Base-by-base conservation (phyloP, 2,329 filamentous ascomycete genomes). In the Aspergillus tubingensis region DNA sequence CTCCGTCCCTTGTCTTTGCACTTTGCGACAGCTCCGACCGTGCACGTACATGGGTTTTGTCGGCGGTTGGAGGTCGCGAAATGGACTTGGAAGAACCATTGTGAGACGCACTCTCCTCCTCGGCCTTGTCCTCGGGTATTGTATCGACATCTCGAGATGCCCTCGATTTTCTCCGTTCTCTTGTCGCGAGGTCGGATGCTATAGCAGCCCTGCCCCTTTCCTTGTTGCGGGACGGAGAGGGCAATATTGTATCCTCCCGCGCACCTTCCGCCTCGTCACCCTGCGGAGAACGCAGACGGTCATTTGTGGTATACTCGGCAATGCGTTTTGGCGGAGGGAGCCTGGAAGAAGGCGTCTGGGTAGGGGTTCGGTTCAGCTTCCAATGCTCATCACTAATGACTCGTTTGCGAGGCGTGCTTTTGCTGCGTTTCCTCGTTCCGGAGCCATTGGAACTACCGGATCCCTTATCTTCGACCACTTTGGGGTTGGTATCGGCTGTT, bases 351-450 rank as follows among this genome's bases (percentile, higher is more conserved):
- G 71, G 73, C 17, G 72, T 68, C 61, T 77, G 80, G 0, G 81
- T 74, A 8, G 82, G 76, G 59, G 75, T 82, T 60, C 80, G 82
- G 62, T 82, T 83, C 61, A 81, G 83, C 62, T 83, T 85, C 74
- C 94, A 98, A 77, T 96, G 91, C 57, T 91, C 90, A 78, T 98
- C 94, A 74, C 93, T 97, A 62, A 97, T 87, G 57, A 98, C 91
- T 64, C 93, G 87, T 82, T 96, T 97, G 78, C 91, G 92, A 15
- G 94, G 94, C 49, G 91, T 86, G 53, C 82, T 86, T 72, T 77
- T 82, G 68, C 77, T 80, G 72, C 68, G 70, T 52, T 76, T 74
- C 60, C 74, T 76, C 41, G 68, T 75, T 44, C 72, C 74, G 6
- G 44, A 67, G 59, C 30, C 49, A 44, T 69, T 66, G 32, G 57